These are phyloP conservation scores for Ogataea angusta DNA, from an alignment of 805 yeast genomes.

Conservation along the genomic window DNA sequence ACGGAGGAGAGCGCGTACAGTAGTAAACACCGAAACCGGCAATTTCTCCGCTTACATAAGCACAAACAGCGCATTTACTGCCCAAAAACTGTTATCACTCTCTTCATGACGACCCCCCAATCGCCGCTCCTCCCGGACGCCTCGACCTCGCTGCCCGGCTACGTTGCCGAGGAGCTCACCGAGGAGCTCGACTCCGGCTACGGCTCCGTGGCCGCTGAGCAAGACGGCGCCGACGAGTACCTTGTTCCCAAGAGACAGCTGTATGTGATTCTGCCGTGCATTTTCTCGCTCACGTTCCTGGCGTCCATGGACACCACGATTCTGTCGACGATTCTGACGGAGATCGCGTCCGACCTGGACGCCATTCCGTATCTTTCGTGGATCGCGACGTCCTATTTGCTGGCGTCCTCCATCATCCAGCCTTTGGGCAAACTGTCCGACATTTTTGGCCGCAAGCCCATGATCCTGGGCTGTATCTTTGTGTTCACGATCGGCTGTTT, in stretches of 20 bases:
- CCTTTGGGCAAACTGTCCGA: slow-evolving; percentile 73
- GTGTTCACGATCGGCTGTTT: slow-evolving; percentile 58
- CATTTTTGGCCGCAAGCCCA: slow-evolving; percentile 62
- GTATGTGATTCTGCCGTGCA: slow-evolving; percentile 37
- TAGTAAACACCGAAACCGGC: too few relatives aligned
- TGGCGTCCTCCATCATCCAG: slow-evolving; percentile 70
- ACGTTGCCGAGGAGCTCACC: slow-evolving; percentile 21
- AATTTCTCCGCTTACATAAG: background rate
- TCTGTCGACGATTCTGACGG: slow-evolving; percentile 60
- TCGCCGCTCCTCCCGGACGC: slow-evolving; percentile 18
- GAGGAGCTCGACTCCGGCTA: slow-evolving; percentile 4
- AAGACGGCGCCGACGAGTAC: slow-evolving; percentile 18
- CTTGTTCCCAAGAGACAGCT: slow-evolving; percentile 29
- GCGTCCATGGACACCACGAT: slow-evolving; percentile 69
- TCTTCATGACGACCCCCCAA: background rate
- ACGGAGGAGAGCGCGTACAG: too few relatives aligned
- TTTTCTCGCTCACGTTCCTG: slow-evolving; percentile 49
- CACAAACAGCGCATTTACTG: background rate
- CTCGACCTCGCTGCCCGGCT: slow-evolving; percentile 30
- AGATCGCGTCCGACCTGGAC: slow-evolving; percentile 66
- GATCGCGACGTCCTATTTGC: slow-evolving; percentile 69
- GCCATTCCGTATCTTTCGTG: slow-evolving; percentile 63
- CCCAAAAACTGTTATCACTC: background rate
- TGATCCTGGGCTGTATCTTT: slow-evolving; percentile 47
- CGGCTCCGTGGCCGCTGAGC: slow-evolving; percentile 6